These are phyloP conservation scores for Trametes punicea DNA, from an alignment of 768 basidiomycete genomes.

Conservation along the genomic window DNA sequence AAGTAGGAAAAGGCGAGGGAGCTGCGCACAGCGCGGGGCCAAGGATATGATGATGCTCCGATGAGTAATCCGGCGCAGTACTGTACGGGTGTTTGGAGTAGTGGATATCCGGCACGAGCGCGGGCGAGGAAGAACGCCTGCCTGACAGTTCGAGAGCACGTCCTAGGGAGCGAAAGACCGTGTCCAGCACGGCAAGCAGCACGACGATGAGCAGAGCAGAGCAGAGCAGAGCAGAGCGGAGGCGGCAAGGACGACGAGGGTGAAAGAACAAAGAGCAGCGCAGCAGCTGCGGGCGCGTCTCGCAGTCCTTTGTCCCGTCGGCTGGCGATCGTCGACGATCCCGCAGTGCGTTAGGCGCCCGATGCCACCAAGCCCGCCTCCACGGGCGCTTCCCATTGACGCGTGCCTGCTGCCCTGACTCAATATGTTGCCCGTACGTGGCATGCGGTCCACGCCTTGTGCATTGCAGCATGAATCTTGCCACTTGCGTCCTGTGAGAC, in stretches of 20 bases:
- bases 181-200: slow-evolving; percentile 16
- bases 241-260: not conserved
- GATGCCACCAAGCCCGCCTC: no score
- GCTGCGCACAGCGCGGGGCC: slow-evolving; percentile 25
- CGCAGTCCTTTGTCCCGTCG: not conserved
- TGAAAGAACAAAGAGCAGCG: not conserved
- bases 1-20: slow-evolving; percentile 11
- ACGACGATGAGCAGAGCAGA: not conserved
- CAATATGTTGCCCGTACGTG: no score
- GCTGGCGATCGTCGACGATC: no score
- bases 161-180: slow-evolving; percentile 2
- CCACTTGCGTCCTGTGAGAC: no score
- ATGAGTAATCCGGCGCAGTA: slow-evolving; percentile 17
- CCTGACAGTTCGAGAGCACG: not conserved
- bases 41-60: slow-evolving; percentile 17
- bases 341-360: no score
- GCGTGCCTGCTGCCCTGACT: no score
- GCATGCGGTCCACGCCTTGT: no score
- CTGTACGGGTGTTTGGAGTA: not conserved
- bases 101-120: not conserved
- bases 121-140: not conserved
- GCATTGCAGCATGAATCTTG: no score
- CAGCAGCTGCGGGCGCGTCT: not conserved
- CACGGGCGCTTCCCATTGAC: no score
- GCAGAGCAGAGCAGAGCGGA: not conserved